Base-by-base conservation (phyloP, 1,284 basidiomycete species). In the Microbotryomycetes sp. region DNA sequence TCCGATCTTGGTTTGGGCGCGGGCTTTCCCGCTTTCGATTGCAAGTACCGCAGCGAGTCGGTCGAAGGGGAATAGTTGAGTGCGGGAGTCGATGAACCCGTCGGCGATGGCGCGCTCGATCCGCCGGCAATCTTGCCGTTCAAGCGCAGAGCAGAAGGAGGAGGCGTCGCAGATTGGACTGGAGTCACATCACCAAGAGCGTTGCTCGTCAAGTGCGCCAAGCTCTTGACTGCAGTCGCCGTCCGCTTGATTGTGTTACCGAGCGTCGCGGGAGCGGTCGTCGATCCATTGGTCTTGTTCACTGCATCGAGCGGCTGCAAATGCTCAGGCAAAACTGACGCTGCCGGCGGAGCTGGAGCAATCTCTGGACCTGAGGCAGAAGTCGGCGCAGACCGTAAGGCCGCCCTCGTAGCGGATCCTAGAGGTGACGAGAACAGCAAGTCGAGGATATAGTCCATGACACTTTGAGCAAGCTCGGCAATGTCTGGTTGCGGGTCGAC, bases 401-500 rank as follows among this genome's bases (percentile, higher is more conserved):
- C 26, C 54, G 66, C 55, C 57, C 70, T 23, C 53, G 71, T 45
- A 56, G 65, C 55, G 55, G 66, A 27, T 52, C 67, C 83, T 72
- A 97, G 91, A 0, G 91, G 87, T 16, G 89, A 91, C 68, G 91
- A 88, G 24, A 97, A 78, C 16, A 98, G 81, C 13, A 93, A 81
- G 0, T 91, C 91, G 75, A 89, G 85, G 70, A 97, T 82, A 72
- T 93, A 96, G 76, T 98, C 94, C 50, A 93, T 83, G 23, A 97
- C 85, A 0, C 90, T 94, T 72, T 89, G 86, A 0, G 93, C 92
- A 72, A 90, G 84, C 6, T 87, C 85, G 0, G 91, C 87, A 4
- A 98, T 91, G 73, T 97, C 93, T 52, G 87, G 84, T 73, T 94
- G 91, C 0, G 93, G 88, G 72, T 98, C 96, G 11, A 88, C 87